Base-by-base conservation (phyloP, 2,329 filamentous ascomycete genomes). In the Teratosphaeria epicoccoides region DNA sequence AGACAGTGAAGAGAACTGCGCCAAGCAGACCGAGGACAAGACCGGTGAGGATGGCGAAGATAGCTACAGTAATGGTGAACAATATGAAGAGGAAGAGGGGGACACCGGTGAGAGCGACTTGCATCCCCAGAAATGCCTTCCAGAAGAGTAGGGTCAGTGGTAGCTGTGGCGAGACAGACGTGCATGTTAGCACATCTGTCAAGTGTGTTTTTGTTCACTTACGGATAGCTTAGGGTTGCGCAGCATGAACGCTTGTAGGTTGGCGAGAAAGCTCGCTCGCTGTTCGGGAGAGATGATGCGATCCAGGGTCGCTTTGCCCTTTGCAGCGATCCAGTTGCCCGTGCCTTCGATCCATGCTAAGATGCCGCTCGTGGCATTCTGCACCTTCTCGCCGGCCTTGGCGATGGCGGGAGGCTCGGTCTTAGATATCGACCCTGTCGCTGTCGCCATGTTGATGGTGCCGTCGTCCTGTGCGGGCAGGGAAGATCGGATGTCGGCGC, bases 211-310 rank as follows among this genome's bases (percentile, higher is more conserved):
- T 11, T 25, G 22, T 17, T 29, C 24, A 67, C 82, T 22, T 73
- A 88, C 85, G 51, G 85, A 82, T 43, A 89, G 71, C 55, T 88
- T 71, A 2, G 88, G 88, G 52, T 84, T 83, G 47, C 76, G 71
- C 5, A 75, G 68, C 14, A 83, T 80, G 61, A 87, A 84, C 4
- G 70, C 64, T 29, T 74, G 71, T 24, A 79, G 67, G 44, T 53
- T 73, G 14, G 77, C 71, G 59, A 82, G 75, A 43, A 79, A 73
- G 51, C 75, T 73, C 56, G 80, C 75, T 47, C 85, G 77, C 53
- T 78, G 77, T 29, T 79, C 71, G 0, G 84, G 82, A 44, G 81
- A 77, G 43, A 88, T 73, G 50, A 81, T 60, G 33, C 67, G 66
- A 60, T 83, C 73, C 26, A 82, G 59, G 2, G 71, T 57, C 47